Evolutionary conservation across 208 protist species (phyloP).

Genomic region (Jaenimonas drosophilae): DNA sequence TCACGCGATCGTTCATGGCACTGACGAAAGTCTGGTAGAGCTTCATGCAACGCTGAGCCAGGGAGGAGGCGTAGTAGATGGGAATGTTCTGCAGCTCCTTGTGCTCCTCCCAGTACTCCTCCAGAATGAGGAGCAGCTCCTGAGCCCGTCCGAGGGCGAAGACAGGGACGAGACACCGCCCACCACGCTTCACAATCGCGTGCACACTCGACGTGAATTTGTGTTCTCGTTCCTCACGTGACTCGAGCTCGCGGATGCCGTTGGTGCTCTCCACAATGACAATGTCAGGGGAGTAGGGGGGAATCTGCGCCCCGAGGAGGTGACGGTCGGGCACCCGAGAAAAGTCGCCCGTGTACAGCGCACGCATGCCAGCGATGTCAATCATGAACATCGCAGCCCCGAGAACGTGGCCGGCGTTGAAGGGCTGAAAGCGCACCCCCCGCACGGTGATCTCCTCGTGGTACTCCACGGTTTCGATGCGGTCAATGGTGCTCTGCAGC

Average conservation of each 20-base stretch:
- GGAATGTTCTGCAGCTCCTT: conserved; percentile 96
- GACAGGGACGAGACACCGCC: conserved; percentile 96
- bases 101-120: conserved; percentile 97
- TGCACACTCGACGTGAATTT: conserved; percentile 91
- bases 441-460: conserved; percentile 94
- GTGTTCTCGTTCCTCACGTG: conserved; percentile 91
- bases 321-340: conserved; percentile 97
- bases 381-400: conserved; percentile 98
- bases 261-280: conserved; percentile 98
- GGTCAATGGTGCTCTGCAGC: conserved; percentile 89
- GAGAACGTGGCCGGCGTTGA: conserved; percentile 97
- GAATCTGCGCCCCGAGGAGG: conserved; percentile 96
- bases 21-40: conserved; percentile 97
- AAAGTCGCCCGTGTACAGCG: conserved; percentile 99
- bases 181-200: conserved; percentile 90
- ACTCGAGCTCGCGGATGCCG: conserved; percentile 94
- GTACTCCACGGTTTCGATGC: conserved; percentile 97
- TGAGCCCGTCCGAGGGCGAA: conserved; percentile 98
- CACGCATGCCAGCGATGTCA: conserved; percentile 95
- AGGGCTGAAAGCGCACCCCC: conserved; percentile 96
- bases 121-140: conserved; percentile 98
- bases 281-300: conserved; percentile 91
- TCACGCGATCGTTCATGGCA: conserved; percentile 96
- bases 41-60: conserved; percentile 97
- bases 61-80: conserved; percentile 98